phyloP scores from a whole-genome alignment of 2,329 filamentous ascomycete species.

The Penicillium polonicum region DNA sequence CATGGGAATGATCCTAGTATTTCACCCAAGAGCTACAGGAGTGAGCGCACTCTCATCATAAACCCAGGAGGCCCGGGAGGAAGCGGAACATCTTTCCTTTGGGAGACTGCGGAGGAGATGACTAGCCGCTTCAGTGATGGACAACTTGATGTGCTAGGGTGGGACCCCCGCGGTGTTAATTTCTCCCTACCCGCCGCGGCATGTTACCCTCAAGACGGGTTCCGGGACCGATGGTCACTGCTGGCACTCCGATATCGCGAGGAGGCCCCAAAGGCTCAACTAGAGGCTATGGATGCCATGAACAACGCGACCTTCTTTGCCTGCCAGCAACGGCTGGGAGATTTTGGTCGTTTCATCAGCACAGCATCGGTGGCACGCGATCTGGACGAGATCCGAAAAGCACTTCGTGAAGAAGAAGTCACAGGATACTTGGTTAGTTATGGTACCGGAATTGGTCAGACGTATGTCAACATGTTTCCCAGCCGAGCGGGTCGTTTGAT shows the following conservation, averaged over 20 bases:
- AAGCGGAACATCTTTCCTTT: conserved; percentile 15
- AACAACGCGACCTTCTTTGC: conserved; percentile 19
- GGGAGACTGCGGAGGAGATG: conserved; percentile 14
- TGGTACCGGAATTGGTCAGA: conserved; percentile 19
- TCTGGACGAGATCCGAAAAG: conserved; percentile 19
- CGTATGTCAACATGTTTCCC: conserved; percentile 22
- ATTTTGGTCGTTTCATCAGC: conserved; percentile 19
- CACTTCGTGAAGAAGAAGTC: conserved; percentile 14
- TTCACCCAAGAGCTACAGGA: conserved; percentile 5
- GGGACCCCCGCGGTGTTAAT: conserved; percentile 21
- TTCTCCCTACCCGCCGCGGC: conserved; percentile 13
- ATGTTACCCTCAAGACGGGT: conserved; percentile 13
- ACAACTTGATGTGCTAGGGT: conserved; percentile 15
- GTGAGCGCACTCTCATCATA: conserved; percentile 19
- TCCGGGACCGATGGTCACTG: conserved; percentile 17
- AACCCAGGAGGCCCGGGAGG: conserved; percentile 18
- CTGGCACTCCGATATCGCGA: conserved; percentile 14
- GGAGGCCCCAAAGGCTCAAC: conserved; percentile 8
- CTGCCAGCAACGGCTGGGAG: conserved; percentile 16
- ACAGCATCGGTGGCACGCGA: conserved; percentile 18
- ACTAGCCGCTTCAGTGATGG: conserved; percentile 18
- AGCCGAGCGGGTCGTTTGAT: conserved; percentile 15
- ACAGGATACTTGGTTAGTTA: conserved; percentile 19
- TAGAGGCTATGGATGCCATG: conserved; percentile 16
- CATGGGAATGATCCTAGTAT: background rate